Evolutionary conservation across 805 yeast species (phyloP).

Genomic region (Alloascoidea hylecoeti): DNA sequence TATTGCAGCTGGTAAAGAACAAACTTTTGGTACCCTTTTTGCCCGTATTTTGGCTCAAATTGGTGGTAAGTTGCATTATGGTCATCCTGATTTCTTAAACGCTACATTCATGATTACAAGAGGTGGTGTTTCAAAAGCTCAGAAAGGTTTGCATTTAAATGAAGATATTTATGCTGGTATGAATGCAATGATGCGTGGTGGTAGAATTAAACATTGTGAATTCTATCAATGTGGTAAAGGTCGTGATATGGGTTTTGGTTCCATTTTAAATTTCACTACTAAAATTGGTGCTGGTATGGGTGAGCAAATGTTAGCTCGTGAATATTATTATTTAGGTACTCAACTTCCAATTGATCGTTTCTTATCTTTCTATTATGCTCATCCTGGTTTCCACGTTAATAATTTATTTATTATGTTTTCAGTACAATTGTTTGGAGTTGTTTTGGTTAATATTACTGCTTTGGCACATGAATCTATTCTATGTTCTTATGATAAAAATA

Average conservation of each 20-base stretch:
- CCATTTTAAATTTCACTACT: conserved; percentile 69
- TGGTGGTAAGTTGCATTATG: conserved; percentile 77
- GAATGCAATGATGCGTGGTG: conserved; percentile 67
- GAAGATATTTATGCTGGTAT: conserved; percentile 85
- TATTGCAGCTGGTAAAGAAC: conserved; percentile 82
- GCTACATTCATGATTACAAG: conserved; percentile 68
- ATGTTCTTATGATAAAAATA: conserved; percentile 44
- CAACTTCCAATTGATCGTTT: conserved; percentile 69
- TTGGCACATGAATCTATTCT: conserved; percentile 45
- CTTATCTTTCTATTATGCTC: conserved; percentile 71
- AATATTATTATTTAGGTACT: conserved; percentile 66
- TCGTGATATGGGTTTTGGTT: conserved; percentile 73
- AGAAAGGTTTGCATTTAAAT: conserved; percentile 67
- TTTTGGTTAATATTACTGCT: conserved; percentile 46
- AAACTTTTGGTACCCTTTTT: conserved; percentile 74
- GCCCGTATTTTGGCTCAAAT: conserved; percentile 72
- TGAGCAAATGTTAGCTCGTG: conserved; percentile 73
- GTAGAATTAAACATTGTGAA: conserved; percentile 74
- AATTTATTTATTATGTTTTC: conserved; percentile 64
- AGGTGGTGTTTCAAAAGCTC: conserved; percentile 82
- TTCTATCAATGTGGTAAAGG: conserved; percentile 83
- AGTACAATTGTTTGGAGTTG: conserved; percentile 44
- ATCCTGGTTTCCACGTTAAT: conserved; percentile 76
- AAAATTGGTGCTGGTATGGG: conserved; percentile 90
- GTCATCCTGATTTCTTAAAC: conserved; percentile 76